phyloP scores from a whole-genome alignment of 1,284 basidiomycete genomes.

The Pyrrhoderma lamaoense region DNA sequence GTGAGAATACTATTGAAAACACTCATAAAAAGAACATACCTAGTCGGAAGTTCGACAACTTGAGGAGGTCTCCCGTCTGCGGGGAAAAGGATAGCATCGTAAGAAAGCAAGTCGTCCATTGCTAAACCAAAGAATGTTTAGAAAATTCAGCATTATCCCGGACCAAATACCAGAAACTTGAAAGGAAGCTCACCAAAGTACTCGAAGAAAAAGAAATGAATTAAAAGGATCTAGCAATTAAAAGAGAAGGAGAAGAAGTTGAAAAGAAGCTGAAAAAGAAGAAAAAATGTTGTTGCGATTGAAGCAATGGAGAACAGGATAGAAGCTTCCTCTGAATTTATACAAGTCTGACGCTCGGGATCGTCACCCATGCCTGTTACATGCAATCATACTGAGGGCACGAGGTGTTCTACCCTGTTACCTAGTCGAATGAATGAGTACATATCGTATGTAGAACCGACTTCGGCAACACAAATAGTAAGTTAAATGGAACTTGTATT shows the following conservation, averaged over 20 bases:
- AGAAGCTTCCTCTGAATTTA: constrained; percentile 1
- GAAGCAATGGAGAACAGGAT: constrained; percentile 6
- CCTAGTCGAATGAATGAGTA: too few relatives aligned
- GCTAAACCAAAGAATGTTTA: constrained; percentile 5
- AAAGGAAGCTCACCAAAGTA: neutral
- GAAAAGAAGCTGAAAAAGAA: constrained; percentile 9
- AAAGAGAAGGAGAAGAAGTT: constrained; percentile 11
- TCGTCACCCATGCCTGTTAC: too few relatives aligned
- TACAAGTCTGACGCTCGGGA: neutral
- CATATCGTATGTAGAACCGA: too few relatives aligned
- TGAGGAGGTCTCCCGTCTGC: constrained; percentile 50
- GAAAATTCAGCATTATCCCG: constrained; percentile 9
- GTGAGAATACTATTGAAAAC: neutral
- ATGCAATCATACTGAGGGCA: too few relatives aligned
- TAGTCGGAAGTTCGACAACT: constrained; percentile 59
- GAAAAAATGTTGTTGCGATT: neutral
- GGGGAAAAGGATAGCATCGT: constrained; percentile 58
- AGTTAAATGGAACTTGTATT: too few relatives aligned
- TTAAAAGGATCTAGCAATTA: constrained; percentile 16
- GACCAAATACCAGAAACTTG: neutral
- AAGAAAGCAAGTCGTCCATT: constrained; percentile 55
- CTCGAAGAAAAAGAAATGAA: constrained; percentile 7
- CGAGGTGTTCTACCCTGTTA: too few relatives aligned
- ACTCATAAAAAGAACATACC: neutral
- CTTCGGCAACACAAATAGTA: too few relatives aligned